phyloP scores from a whole-genome alignment of 1,284 basidiomycete species.

The Anthracocystis setariae region DNA sequence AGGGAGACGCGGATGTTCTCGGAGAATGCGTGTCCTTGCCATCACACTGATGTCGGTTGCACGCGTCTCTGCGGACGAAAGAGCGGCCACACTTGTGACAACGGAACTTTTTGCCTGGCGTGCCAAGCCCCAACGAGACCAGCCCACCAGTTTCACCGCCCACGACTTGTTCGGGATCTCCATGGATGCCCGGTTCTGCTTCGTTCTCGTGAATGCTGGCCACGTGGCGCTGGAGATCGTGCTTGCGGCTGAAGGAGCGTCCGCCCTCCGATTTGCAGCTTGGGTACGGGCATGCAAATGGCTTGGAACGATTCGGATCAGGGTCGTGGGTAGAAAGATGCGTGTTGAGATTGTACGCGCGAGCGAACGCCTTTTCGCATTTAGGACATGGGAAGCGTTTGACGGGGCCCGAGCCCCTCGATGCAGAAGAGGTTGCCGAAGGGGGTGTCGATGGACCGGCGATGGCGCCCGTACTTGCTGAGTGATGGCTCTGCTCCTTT shows the following conservation, averaged over 20 bases:
- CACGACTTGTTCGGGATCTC: constrained; percentile 49
- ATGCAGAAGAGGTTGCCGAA: constrained; percentile 10
- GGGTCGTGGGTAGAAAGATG: constrained; percentile 90
- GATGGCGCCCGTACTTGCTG: neutral
- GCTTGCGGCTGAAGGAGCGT: constrained; percentile 87
- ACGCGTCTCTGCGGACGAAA: constrained; percentile 64
- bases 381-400: constrained; percentile 63
- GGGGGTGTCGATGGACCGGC: constrained; percentile 12
- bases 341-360: constrained; percentile 90
- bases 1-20: constrained; percentile 22
- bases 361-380: constrained; percentile 77
- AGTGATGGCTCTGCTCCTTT: constrained; percentile 7
- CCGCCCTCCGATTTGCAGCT: constrained; percentile 73
- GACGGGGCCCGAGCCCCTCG: constrained; percentile 17
- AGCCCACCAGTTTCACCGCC: constrained; percentile 53
- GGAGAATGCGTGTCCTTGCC: constrained; percentile 17
- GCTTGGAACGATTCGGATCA: constrained; percentile 77
- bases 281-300: constrained; percentile 81
- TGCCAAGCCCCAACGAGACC: constrained; percentile 56
- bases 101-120: constrained; percentile 63
- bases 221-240: constrained; percentile 84
- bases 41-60: constrained; percentile 59
- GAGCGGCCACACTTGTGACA: constrained; percentile 59
- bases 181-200: constrained; percentile 57
- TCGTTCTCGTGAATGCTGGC: constrained; percentile 77